phyloP scores from a whole-genome alignment of 106 monocot species.

The Agapanthus africanus region DNA sequence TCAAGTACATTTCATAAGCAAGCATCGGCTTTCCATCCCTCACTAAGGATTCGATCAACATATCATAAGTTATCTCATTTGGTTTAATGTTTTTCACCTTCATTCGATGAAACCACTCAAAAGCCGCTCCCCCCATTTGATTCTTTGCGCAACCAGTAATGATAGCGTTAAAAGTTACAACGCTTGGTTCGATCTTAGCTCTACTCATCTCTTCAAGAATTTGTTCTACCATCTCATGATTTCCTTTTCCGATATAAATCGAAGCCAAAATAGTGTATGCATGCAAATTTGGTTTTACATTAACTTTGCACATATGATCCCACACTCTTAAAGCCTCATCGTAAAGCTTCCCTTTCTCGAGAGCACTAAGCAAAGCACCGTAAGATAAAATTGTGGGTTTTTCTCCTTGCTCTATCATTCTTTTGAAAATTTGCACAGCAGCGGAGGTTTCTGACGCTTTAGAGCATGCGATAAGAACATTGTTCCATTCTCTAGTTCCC shows the following conservation, averaged over 20 bases:
- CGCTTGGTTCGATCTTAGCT: slow-evolving; percentile 52
- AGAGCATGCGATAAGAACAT: slow-evolving; percentile 86
- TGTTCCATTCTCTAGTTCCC: slow-evolving; percentile 77
- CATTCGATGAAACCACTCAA: slow-evolving; percentile 92
- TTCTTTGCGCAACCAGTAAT: slow-evolving; percentile 66
- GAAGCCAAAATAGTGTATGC: slow-evolving; percentile 86
- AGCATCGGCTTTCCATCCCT: slow-evolving; percentile 60
- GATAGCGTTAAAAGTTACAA: slow-evolving; percentile 91
- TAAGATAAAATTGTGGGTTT: slow-evolving; percentile 80
- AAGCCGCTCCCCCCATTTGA: slow-evolving; percentile 41
- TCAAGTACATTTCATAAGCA: slow-evolving; percentile 73
- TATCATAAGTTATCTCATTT: slow-evolving; percentile 83
- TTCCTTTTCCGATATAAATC: slow-evolving; percentile 59
- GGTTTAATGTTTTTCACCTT: slow-evolving; percentile 56
- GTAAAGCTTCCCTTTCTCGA: slow-evolving; percentile 88
- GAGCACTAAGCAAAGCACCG: slow-evolving; percentile 74
- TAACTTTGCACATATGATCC: slow-evolving; percentile 91
- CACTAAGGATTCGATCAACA: slow-evolving; percentile 57
- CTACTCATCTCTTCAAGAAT: slow-evolving; percentile 54
- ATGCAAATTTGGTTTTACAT: slow-evolving; percentile 63
- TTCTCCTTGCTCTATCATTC: slow-evolving; percentile 77
- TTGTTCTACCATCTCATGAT: slow-evolving; percentile 48
- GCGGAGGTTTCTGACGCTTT: slow-evolving; percentile 81
- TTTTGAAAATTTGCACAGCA: slow-evolving; percentile 67
- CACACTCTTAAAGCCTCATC: slow-evolving; percentile 80